These are phyloP conservation scores for Xylariaceae sp. DNA, from an alignment of 2,329 filamentous ascomycete species.

Conservation along the genomic window DNA sequence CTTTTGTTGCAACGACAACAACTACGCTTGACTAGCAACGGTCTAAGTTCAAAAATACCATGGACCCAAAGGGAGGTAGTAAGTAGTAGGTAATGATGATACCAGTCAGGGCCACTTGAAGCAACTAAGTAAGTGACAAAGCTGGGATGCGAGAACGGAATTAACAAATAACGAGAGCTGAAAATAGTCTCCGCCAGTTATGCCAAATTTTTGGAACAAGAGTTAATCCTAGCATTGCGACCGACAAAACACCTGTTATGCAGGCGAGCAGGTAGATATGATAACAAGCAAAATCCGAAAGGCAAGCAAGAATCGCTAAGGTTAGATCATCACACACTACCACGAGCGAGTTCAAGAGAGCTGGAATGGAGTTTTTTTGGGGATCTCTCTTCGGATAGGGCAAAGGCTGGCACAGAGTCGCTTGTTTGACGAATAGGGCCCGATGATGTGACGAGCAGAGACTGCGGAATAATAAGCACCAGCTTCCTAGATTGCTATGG, in stretches of 20 bases:
- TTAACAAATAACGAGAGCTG: background rate
- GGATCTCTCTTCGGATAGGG: constrained; percentile 1
- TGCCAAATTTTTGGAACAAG: constrained; percentile 7
- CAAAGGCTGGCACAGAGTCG: constrained; percentile 20
- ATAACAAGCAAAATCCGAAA: background rate
- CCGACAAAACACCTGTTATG: constrained; percentile 6
- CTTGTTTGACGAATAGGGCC: constrained; percentile 28
- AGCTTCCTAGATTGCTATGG: constrained; percentile 8
- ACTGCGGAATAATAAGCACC: constrained; percentile 15
- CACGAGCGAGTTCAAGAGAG: constrained; percentile 6
- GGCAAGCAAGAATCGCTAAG: constrained; percentile 15
- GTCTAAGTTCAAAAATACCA: no score
- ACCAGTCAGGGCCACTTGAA: constrained; percentile 1
- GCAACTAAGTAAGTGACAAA: background rate
- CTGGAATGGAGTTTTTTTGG: constrained; percentile 7
- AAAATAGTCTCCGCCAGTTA: constrained; percentile 3
- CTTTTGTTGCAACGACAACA: background rate
- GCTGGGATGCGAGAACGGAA: constrained; percentile 1
- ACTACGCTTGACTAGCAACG: constrained; percentile 1
- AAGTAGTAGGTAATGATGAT: constrained; percentile 1
- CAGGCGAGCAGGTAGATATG: background rate
- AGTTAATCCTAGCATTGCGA: constrained; percentile 14
- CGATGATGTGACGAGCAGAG: constrained; percentile 17
- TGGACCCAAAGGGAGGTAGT: no score
- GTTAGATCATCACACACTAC: constrained; percentile 17